A percentile compares a stretch with the other conserved stretches of the same genome.
These are phyloP conservation scores for Lodderomyces jiufengensis DNA, from an alignment of 1,139 yeast genomes.

Conservation along the genomic window DNA sequence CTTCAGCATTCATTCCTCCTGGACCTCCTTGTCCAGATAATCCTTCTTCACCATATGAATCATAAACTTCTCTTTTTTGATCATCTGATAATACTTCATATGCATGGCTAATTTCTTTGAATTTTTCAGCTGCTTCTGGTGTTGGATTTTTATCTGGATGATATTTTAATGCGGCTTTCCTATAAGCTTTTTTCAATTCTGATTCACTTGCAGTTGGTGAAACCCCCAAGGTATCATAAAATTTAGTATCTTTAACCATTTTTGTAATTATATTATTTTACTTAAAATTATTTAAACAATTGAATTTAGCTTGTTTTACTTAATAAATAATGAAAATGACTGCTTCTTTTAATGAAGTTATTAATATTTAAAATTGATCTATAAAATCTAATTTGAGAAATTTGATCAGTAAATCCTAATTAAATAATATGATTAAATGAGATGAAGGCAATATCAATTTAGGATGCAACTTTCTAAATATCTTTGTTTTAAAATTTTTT, in stretches of 20 bases:
- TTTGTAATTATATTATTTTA: no score
- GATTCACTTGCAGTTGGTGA: slow-evolving; percentile 71
- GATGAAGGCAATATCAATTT: no score
- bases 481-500: no score
- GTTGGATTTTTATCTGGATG: slow-evolving; percentile 86
- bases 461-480: no score
- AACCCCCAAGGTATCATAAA: slow-evolving; percentile 84
- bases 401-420: no score
- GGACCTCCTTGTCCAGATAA: slow-evolving; percentile 71
- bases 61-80: slow-evolving; percentile 86
- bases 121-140: slow-evolving; percentile 93
- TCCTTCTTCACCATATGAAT: slow-evolving; percentile 91
- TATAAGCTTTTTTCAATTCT: slow-evolving; percentile 92
- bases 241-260: slow-evolving; percentile 90
- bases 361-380: no score
- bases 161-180: slow-evolving; percentile 86
- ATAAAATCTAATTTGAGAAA: no score
- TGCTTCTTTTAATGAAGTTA: no score
- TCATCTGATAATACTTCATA: slow-evolving; percentile 85
- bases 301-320: no score
- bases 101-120: slow-evolving; percentile 87
- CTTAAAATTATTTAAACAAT: no score
- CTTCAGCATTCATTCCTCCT: slow-evolving; percentile 80
- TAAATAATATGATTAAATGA: no score
- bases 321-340: no score